Evolutionary conservation across 306 rosid genomes (phyloP).

Genomic region (Elaeagnus macrophylla): DNA sequence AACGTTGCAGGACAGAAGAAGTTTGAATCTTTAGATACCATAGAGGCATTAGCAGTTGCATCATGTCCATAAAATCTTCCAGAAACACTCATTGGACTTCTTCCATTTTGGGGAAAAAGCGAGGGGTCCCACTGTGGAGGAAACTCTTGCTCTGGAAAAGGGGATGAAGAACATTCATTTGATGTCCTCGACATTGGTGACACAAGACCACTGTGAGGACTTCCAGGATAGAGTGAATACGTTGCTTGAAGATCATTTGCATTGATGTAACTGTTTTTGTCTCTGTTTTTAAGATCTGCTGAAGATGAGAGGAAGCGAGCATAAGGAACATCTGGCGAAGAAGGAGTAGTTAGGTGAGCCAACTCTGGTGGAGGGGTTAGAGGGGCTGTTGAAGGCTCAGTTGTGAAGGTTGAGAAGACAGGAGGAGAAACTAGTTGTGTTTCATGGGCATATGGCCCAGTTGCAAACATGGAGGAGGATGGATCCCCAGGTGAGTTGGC

Average conservation of each 20-base stretch:
- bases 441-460: constrained; percentile 97
- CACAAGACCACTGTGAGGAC: constrained; percentile 72
- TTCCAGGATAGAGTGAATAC: constrained; percentile 86
- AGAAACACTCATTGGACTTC: constrained; percentile 54
- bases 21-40: constrained; percentile 80
- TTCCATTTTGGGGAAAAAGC: constrained; percentile 59
- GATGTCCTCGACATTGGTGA: constrained; percentile 79
- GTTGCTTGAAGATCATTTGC: constrained; percentile 83
- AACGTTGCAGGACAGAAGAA: constrained; percentile 97
- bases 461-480: constrained; percentile 76
- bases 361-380: constrained; percentile 96
- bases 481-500: constrained; percentile 98
- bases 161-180: constrained; percentile 64
- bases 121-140: constrained; percentile 74
- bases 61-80: constrained; percentile 67
- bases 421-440: constrained; percentile 95
- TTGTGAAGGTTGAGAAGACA: constrained; percentile 89
- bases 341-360: constrained; percentile 98
- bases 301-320: constrained; percentile 90
- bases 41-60: constrained; percentile 32
- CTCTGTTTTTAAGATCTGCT: constrained; percentile 46
- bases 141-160: constrained; percentile 71
- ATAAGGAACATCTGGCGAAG: constrained; percentile 96
- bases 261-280: constrained; percentile 52
- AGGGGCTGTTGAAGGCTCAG: constrained; percentile 98